Conservation (phyloP, 129 eudicot genomes). For the Erigeron canadensis region DNA sequence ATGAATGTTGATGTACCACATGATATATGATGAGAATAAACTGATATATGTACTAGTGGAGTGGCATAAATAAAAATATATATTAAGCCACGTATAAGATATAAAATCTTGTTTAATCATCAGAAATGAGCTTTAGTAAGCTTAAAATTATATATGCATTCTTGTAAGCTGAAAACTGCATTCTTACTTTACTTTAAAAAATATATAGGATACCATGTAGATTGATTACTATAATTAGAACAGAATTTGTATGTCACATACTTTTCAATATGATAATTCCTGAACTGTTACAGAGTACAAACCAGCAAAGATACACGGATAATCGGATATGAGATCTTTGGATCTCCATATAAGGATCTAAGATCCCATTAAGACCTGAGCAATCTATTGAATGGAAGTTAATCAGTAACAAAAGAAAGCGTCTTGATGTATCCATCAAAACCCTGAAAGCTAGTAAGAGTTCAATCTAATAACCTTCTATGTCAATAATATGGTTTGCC, state of each 20-base stretch:
- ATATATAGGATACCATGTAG: not conserved
- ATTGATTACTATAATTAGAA: slow-evolving; percentile 1
- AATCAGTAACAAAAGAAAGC: not conserved
- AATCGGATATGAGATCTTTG: not conserved
- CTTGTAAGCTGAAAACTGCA: not conserved
- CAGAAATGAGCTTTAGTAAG: slow-evolving; percentile 1
- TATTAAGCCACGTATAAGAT: not conserved
- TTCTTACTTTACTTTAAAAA: not conserved
- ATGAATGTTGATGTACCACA: too few relatives aligned
- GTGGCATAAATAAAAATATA: too few relatives aligned
- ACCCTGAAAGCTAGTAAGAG: not conserved
- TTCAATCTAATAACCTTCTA: not conserved
- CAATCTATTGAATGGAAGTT: not conserved
- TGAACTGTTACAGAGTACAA: not conserved
- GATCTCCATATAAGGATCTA: not conserved
- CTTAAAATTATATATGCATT: slow-evolving; percentile 2
- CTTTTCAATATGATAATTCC: not conserved
- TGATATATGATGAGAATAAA: too few relatives aligned
- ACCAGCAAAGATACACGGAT: not conserved
- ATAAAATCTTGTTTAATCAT: not conserved
- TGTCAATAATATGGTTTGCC: not conserved
- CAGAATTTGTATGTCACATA: slow-evolving; percentile 3
- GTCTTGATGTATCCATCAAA: not conserved
- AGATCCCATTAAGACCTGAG: not conserved
- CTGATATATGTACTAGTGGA: too few relatives aligned